These are phyloP conservation scores for Caloboletus inedulis DNA, from an alignment of 1,284 basidiomycete species.

Conservation along the genomic window DNA sequence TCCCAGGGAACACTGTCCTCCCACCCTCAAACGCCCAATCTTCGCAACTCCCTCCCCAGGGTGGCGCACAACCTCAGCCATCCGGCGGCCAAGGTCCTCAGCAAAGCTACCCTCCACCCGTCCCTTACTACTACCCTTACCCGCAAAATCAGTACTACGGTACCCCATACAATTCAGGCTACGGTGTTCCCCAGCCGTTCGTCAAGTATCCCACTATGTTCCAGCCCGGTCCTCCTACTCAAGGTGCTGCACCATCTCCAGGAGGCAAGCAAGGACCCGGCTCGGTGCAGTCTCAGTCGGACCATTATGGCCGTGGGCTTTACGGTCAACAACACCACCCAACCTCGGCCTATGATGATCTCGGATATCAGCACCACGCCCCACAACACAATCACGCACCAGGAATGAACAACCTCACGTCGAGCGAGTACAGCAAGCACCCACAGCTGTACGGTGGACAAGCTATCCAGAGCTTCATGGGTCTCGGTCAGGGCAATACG, in stretches of 20 bases:
- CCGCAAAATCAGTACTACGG: slow-evolving; percentile 74
- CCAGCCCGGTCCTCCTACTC: slow-evolving; percentile 62
- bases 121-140: slow-evolving; percentile 68
- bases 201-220: slow-evolving; percentile 75
- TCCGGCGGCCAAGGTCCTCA: slow-evolving; percentile 58
- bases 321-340: slow-evolving; percentile 60
- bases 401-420: slow-evolving; percentile 48
- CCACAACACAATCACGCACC: slow-evolving; percentile 52
- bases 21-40: slow-evolving; percentile 51
- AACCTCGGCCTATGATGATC: slow-evolving; percentile 61
- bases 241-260: slow-evolving; percentile 59
- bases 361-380: slow-evolving; percentile 56
- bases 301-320: slow-evolving; percentile 57
- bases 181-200: slow-evolving; percentile 64
- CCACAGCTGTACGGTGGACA: slow-evolving; percentile 57
- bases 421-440: slow-evolving; percentile 61
- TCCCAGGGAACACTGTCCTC: slow-evolving; percentile 45
- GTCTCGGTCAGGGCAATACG: slow-evolving; percentile 50
- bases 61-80: slow-evolving; percentile 51
- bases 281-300: slow-evolving; percentile 53
- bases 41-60: slow-evolving; percentile 50
- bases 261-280: slow-evolving; percentile 58
- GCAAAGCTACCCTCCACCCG: slow-evolving; percentile 55
- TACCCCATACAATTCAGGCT: slow-evolving; percentile 65
- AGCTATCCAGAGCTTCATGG: slow-evolving; percentile 68